A percentile compares a stretch with the other conserved stretches of the same genome.
Conservation (phyloP, 78 protist species). For the Salpingoeca rosetta region DNA sequence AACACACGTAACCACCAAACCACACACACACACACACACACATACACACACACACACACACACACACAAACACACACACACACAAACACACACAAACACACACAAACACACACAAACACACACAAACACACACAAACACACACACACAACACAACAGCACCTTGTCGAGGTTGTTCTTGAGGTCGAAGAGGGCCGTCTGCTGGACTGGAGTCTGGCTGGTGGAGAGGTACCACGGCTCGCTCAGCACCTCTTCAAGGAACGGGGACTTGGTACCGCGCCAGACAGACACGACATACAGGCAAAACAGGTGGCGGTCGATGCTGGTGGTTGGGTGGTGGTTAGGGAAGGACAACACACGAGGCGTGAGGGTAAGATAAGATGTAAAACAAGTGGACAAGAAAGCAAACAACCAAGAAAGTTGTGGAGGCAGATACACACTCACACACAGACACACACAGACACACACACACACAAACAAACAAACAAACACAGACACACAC, state of each 20-base stretch:
- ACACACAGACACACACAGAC: not conserved
- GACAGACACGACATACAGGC: slow-evolving; percentile 34
- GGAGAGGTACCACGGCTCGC: slow-evolving; percentile 31
- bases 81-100: no score
- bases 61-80: no score
- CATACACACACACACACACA: no score
- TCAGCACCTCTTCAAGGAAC: slow-evolving; percentile 34
- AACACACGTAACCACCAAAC: no score
- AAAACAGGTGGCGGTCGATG: slow-evolving; percentile 53
- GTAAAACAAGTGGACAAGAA: no score
- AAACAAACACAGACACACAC: not conserved
- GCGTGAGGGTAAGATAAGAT: not conserved
- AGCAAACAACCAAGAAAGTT: not conserved
- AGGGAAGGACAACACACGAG: not conserved
- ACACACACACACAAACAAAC: not conserved
- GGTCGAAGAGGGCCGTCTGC: slow-evolving; percentile 20
- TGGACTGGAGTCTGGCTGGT: slow-evolving; percentile 29
- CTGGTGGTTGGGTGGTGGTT: not conserved
- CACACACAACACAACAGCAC: no score
- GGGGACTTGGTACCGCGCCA: slow-evolving; percentile 18
- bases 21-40: no score
- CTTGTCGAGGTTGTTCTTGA: not conserved
- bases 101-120: no score
- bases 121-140: no score
- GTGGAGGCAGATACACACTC: no score